Conservation (phyloP, 176 grass and related monocot species). For the Triticum monococcum region DNA sequence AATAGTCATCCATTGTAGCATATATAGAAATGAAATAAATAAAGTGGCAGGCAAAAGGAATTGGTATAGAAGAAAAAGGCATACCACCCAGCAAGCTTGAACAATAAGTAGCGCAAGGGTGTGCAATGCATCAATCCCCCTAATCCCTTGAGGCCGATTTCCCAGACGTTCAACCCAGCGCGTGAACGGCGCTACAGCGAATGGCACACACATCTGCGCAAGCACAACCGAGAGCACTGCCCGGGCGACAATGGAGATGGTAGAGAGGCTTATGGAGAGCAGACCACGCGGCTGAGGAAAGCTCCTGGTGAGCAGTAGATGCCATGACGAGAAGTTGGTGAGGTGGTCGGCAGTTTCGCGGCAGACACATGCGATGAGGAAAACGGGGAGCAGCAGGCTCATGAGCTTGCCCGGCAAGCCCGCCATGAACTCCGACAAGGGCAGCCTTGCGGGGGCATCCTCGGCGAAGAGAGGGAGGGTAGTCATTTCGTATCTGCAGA, state of each 20-base stretch:
- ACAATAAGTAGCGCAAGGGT: not conserved
- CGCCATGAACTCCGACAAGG: slow-evolving; percentile 12
- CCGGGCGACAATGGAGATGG: not conserved
- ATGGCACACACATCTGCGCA: not conserved
- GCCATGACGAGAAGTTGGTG: slow-evolving; percentile 29
- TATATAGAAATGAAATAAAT: not conserved
- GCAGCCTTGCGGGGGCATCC: not conserved
- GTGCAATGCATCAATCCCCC: slow-evolving; percentile 30
- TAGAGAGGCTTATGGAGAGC: not conserved
- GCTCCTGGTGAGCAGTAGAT: not conserved
- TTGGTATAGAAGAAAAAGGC: not conserved
- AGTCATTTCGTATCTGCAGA: too few relatives aligned
- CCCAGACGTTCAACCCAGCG: slow-evolving; percentile 8
- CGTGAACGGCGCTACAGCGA: not conserved
- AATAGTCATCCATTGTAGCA: not conserved
- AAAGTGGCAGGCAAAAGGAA: not conserved
- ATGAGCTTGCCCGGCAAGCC: slow-evolving; percentile 13
- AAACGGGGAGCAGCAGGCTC: slow-evolving; percentile 14
- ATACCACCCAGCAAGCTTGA: slow-evolving; percentile 24
- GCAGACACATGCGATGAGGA: not conserved
- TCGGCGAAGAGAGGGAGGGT: too few relatives aligned
- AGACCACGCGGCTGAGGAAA: slow-evolving; percentile 8
- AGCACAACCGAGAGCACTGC: not conserved
- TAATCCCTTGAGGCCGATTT: not conserved
- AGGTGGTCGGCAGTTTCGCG: slow-evolving; percentile 16